Percentiles rank a stretch among this genome's conserved stretches.
Conservation (phyloP, 805 yeast genomes). For the Saturnispora halmiae region DNA sequence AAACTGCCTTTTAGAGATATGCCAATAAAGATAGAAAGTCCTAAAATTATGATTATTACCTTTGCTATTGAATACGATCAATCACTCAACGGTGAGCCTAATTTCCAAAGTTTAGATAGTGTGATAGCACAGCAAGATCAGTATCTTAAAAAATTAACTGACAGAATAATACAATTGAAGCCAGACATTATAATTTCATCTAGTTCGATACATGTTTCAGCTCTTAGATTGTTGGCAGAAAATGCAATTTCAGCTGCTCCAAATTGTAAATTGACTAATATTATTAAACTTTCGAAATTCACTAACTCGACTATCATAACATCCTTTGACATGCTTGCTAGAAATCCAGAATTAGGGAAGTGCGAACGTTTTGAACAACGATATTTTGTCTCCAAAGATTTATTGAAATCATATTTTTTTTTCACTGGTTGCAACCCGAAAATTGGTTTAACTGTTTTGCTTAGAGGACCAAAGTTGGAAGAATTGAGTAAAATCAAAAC, state of each 20-base stretch:
- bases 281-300: slow-evolving; percentile 66
- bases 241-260: slow-evolving; percentile 76
- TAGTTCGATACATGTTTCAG: slow-evolving; percentile 74
- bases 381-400: slow-evolving; percentile 47
- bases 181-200: slow-evolving; percentile 78
- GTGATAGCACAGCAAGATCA: slow-evolving; percentile 83
- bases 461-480: slow-evolving; percentile 71
- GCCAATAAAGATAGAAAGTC: slow-evolving; percentile 55
- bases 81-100: slow-evolving; percentile 19
- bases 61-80: slow-evolving; percentile 88
- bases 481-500: slow-evolving; percentile 60
- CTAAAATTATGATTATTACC: slow-evolving; percentile 72
- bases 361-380: slow-evolving; percentile 68
- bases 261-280: slow-evolving; percentile 71
- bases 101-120: slow-evolving; percentile 31
- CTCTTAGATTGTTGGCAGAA: slow-evolving; percentile 58
- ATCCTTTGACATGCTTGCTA: slow-evolving; percentile 76
- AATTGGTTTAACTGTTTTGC: slow-evolving; percentile 73
- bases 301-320: slow-evolving; percentile 79
- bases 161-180: slow-evolving; percentile 61
- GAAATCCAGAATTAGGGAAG: slow-evolving; percentile 60
- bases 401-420: slow-evolving; percentile 64
- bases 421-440: slow-evolving; percentile 67
- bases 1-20: slow-evolving; percentile 70
- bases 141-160: slow-evolving; percentile 70